phyloP scores from a whole-genome alignment of 1,139 yeast species.

The Suhomyces maxii region DNA sequence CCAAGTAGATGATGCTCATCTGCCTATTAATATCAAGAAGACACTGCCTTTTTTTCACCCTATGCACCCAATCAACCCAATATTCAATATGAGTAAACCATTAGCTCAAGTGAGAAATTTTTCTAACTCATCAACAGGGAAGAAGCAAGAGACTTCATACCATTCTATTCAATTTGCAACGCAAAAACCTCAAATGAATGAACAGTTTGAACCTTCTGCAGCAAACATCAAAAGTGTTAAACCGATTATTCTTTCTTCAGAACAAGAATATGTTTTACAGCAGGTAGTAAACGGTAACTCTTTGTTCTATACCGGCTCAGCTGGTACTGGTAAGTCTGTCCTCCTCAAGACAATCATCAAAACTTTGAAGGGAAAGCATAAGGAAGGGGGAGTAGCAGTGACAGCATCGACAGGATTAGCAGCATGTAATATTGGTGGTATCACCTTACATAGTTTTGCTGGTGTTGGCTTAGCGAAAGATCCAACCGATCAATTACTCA shows the following conservation, averaged over 20 bases:
- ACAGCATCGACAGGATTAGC: slow-evolving; percentile 95
- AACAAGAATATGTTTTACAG: slow-evolving; percentile 42
- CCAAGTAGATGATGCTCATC: too few relatives aligned
- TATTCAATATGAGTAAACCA: neutral
- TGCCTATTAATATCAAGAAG: too few relatives aligned
- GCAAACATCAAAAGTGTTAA: slow-evolving; percentile 26
- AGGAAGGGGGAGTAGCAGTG: slow-evolving; percentile 62
- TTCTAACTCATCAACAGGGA: slow-evolving; percentile 7
- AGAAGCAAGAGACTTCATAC: slow-evolving; percentile 8
- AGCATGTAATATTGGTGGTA: slow-evolving; percentile 89
- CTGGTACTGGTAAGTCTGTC: slow-evolving; percentile 94
- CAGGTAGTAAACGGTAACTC: slow-evolving; percentile 49
- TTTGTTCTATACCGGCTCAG: slow-evolving; percentile 89
- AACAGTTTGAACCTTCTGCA: slow-evolving; percentile 5
- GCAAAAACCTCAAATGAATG: slow-evolving; percentile 11
- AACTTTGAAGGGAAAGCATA: slow-evolving; percentile 49
- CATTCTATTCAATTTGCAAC: slow-evolving; percentile 26
- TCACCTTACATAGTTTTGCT: slow-evolving; percentile 80
- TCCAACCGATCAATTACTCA: slow-evolving; percentile 37
- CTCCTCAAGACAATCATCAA: slow-evolving; percentile 69
- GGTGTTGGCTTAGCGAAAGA: slow-evolving; percentile 77
- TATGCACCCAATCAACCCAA: neutral
- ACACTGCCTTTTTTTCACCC: neutral
- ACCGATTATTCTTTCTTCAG: slow-evolving; percentile 40
- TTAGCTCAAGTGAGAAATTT: slow-evolving; percentile 4